phyloP scores from a whole-genome alignment of 306 rosid species.

The Ormosia emarginata region DNA sequence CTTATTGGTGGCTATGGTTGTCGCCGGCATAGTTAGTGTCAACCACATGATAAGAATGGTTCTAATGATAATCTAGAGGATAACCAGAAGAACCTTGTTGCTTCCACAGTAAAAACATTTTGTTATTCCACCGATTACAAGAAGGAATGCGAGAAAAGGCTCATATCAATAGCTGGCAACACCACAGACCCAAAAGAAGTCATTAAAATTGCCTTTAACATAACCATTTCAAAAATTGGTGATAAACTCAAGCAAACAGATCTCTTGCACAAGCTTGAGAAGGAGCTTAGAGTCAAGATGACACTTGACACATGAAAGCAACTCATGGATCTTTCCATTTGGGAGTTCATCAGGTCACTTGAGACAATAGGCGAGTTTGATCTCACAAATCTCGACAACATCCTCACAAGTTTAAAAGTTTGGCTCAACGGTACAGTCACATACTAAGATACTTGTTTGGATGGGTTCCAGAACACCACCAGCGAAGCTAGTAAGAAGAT shows the following conservation, averaged over 20 bases:
- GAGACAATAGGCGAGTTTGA: no score
- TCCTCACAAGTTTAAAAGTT: no score
- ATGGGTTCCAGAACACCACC: conserved; percentile 45
- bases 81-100: background rate
- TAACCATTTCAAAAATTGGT: no score
- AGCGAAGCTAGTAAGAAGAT: conserved; percentile 37
- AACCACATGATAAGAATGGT: background rate
- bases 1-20: conserved; percentile 48
- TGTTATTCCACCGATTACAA: conserved; percentile 50
- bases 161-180: background rate
- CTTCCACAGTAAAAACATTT: background rate
- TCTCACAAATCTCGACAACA: background rate
- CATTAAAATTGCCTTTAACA: no score
- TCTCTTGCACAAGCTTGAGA: no score
- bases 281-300: no score
- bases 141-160: background rate
- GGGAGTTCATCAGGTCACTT: conserved; percentile 35
- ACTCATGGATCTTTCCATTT: conserved; percentile 22
- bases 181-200: background rate
- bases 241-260: no score
- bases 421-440: conserved; percentile 54
- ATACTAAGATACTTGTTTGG: conserved; percentile 61
- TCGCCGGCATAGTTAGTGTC: conserved; percentile 37
- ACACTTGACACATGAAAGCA: no score
- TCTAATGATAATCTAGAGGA: background rate